Evolutionary conservation across 257 asterid species (phyloP), one percentile per base, ranked within the genome.

Genomic region (Ophiorrhiza pumila): DNA sequence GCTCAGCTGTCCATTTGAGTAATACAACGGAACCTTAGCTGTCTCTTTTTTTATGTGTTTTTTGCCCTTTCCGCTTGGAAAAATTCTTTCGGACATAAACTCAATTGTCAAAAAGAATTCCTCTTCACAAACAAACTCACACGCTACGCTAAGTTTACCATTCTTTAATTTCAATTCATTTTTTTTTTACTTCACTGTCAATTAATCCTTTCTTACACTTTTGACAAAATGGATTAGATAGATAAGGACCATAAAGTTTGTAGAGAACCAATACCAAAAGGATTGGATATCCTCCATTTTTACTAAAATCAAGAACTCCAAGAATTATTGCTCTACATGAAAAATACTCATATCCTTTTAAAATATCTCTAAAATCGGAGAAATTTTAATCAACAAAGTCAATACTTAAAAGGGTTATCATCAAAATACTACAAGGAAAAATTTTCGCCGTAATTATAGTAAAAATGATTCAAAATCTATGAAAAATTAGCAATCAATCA

Each of bases 11-110:
- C 52, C 56, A 25, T 7, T 41, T 42, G 43, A 65, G 8, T 47
- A 9, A 23, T 35, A 22, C 52, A 32, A 4, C 50, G 6, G 2
- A 57, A 75, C 65, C 81, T 71, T 77, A 81, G 84, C 87, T 83
- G 90, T 78, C 84, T 71, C 55, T 29, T 23, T 27, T 53, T 32
- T n/a, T 9, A 4, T 3, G 8, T 25, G n/a, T 45, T 13, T 37
- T 47, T 35, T 52, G 0, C 17, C 11, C 10, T 47, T 7, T 15
- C 15, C 18, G 25, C 11, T 13, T 23, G 10, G 39, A 61, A 41
- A n/a, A 61, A 67, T 53, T 31, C 62, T 47, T 2, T 20, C 29
- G 0, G 12, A 47, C 60, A 27, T 31, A 68, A 47, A 47, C 58
- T 29, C 60, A 18, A 29, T 31, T 47, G 27, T 29, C 69, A 47